phyloP scores from a whole-genome alignment of 345 rosid genomes.

The Corymbia maculata region DNA sequence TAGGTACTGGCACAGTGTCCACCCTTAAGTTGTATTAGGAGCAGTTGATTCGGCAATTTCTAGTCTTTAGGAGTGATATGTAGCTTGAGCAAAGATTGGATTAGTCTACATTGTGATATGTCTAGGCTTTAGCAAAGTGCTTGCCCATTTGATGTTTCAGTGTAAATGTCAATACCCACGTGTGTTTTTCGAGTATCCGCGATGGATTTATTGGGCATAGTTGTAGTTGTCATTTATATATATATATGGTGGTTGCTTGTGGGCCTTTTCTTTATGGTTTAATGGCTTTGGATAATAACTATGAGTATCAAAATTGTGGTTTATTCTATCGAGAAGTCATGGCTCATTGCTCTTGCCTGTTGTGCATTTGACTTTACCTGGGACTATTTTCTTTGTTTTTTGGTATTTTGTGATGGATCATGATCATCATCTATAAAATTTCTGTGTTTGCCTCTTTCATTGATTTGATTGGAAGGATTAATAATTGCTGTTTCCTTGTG shows the following conservation, averaged over 20 bases:
- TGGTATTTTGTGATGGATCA: neutral
- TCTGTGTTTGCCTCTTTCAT: neutral
- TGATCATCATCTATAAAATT: neutral
- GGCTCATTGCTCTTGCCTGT: neutral
- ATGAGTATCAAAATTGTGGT: neutral
- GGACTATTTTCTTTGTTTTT: neutral
- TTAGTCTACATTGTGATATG: neutral
- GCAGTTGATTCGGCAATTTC: neutral
- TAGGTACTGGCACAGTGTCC: neutral
- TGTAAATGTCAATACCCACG: neutral
- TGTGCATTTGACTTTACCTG: neutral
- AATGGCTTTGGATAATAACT: neutral
- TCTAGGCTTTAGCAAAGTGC: neutral
- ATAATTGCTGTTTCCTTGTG: neutral
- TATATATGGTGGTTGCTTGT: neutral
- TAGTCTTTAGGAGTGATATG: neutral
- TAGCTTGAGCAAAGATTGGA: neutral
- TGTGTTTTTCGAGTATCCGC: neutral
- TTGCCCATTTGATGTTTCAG: neutral
- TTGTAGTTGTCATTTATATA: neutral
- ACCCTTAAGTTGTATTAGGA: neutral
- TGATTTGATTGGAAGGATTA: neutral
- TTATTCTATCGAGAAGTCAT: neutral
- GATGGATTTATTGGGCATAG: neutral
- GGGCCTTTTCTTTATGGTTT: neutral